A percentile compares a stretch with the other conserved stretches of the same genome.
phyloP scores from a whole-genome alignment of 805 yeast genomes.

The Ogataea zsoltii region DNA sequence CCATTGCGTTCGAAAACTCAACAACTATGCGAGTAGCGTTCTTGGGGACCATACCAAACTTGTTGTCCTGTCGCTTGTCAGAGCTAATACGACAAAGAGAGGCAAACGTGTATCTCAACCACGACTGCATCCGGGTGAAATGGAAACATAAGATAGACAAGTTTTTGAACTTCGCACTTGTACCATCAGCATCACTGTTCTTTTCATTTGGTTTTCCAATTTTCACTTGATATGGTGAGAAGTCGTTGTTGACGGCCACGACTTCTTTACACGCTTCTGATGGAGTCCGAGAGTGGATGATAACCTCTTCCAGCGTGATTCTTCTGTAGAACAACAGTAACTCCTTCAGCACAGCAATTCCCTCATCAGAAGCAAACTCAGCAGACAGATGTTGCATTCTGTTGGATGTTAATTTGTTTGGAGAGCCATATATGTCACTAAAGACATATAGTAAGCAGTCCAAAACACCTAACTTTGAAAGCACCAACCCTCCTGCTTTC shows the following conservation, averaged over 20 bases:
- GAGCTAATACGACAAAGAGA: conserved; percentile 30
- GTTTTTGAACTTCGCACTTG: conserved; percentile 63
- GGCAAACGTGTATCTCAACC: conserved; percentile 35
- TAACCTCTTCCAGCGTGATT: conserved; percentile 57
- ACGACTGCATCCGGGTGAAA: conserved; percentile 46
- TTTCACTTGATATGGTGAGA: conserved; percentile 45
- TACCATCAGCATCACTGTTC: conserved; percentile 40
- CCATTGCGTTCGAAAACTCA: conserved; percentile 24
- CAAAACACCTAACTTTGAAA: conserved; percentile 39
- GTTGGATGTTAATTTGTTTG: conserved; percentile 49
- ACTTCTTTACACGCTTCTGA: conserved; percentile 44
- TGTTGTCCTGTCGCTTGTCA: conserved; percentile 47
- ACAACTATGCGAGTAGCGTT: conserved; percentile 28
- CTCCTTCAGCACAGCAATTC: conserved; percentile 41
- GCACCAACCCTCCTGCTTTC: conserved; percentile 32
- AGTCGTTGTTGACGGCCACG: conserved; percentile 32
- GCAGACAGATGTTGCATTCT: conserved; percentile 43
- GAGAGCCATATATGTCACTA: conserved; percentile 57
- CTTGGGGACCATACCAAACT: conserved; percentile 28
- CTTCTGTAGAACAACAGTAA: conserved; percentile 51
- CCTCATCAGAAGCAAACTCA: conserved; percentile 42
- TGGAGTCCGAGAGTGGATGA: conserved; percentile 51
- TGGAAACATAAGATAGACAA: conserved; percentile 56
- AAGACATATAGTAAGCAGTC: conserved; percentile 51
- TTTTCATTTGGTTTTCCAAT: conserved; percentile 42